Conservation (phyloP, 805 yeast species). For the Lachancea thermotolerans region DNA sequence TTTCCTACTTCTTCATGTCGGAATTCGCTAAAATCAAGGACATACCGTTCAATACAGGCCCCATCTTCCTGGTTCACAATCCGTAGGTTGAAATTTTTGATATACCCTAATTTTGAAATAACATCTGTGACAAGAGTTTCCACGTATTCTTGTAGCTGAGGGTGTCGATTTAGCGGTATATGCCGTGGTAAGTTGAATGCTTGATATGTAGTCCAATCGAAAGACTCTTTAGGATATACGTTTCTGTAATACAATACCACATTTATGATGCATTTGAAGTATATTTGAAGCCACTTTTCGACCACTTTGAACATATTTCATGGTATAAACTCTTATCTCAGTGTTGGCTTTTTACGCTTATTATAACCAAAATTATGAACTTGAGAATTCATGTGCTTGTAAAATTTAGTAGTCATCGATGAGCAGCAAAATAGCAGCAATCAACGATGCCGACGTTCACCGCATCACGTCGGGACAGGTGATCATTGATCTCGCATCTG, state of each 20-base stretch:
- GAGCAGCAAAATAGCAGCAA: constrained; percentile 28
- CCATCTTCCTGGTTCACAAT: constrained; percentile 17
- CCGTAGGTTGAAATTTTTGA: constrained; percentile 20
- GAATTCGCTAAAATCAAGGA: constrained; percentile 29
- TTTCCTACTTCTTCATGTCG: constrained; percentile 14
- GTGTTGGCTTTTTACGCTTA: background rate
- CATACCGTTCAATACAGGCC: constrained; percentile 23
- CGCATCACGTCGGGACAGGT: constrained; percentile 90
- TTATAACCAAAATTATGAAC: background rate
- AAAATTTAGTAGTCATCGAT: too few relatives aligned
- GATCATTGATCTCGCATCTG: constrained; percentile 67
- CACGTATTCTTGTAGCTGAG: constrained; percentile 36
- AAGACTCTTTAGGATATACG: constrained; percentile 33
- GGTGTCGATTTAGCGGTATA: constrained; percentile 42
- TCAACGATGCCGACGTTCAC: constrained; percentile 52
- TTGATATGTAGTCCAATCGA: constrained; percentile 32
- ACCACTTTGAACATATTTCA: constrained; percentile 19
- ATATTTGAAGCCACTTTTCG: constrained; percentile 27
- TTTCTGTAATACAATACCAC: constrained; percentile 33
- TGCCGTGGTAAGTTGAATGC: constrained; percentile 37
- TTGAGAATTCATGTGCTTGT: background rate
- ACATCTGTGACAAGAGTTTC: constrained; percentile 29
- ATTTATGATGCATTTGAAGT: constrained; percentile 34
- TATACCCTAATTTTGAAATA: constrained; percentile 18
- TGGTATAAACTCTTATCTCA: background rate